Evolutionary conservation across 2,329 filamentous ascomycete genomes (phyloP).

Genomic region (Macrophomina pseudophaseolina): DNA sequence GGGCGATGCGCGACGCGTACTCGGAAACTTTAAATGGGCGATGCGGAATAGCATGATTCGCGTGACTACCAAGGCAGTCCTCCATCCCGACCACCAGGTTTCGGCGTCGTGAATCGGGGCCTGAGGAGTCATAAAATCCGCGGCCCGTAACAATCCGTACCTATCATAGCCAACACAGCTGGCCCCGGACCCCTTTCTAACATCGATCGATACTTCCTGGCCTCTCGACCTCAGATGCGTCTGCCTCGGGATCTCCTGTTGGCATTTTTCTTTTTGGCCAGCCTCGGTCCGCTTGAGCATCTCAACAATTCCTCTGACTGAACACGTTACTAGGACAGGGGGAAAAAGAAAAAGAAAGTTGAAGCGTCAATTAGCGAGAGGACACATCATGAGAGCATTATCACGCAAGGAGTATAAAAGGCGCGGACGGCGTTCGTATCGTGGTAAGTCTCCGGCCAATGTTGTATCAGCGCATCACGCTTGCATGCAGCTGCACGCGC

Average conservation of each 20-base stretch:
- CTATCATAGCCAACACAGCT: neutral
- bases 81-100: neutral
- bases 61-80: neutral
- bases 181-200: neutral
- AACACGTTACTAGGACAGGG: neutral
- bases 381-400: neutral
- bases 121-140: neutral
- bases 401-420: neutral
- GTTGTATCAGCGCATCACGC: neutral
- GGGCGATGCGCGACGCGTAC: neutral
- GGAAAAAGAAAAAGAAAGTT: neutral
- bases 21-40: neutral
- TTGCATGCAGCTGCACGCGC: neutral
- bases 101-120: neutral
- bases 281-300: neutral
- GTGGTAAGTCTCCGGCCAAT: neutral
- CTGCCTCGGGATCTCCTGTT: neutral
- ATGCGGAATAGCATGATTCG: constrained; percentile 5
- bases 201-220: neutral
- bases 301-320: neutral
- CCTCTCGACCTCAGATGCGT: neutral
- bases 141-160: neutral
- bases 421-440: neutral
- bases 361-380: neutral
- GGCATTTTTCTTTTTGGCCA: neutral